phyloP scores from a whole-genome alignment of 352 stramenopile genomes.

The Phytophthora multivora region DNA sequence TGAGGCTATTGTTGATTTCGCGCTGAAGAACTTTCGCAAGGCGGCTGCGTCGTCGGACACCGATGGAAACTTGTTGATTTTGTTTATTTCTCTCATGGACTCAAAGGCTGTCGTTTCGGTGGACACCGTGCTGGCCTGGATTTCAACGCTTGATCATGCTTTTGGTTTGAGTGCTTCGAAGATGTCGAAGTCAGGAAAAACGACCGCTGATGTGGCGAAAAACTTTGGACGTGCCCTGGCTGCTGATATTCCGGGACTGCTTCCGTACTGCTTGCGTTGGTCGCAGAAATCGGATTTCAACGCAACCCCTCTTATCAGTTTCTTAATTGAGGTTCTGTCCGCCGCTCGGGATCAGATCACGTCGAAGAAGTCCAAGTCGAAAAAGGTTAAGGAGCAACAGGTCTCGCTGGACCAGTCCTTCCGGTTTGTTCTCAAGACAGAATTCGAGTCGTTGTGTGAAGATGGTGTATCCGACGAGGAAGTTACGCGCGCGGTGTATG shows the following conservation, averaged over 20 bases:
- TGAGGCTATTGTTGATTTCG: conserved; percentile 54
- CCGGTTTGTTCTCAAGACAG: conserved; percentile 65
- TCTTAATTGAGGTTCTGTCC: conserved; percentile 66
- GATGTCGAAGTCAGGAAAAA: conserved; percentile 19
- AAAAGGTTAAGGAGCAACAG: conserved; percentile 47
- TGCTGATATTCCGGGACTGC: conserved; percentile 37
- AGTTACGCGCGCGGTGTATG: conserved; percentile 27
- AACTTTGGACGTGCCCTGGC: conserved; percentile 53
- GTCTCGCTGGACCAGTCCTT: conserved; percentile 53
- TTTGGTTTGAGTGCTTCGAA: conserved; percentile 39
- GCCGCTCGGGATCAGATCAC: conserved; percentile 40
- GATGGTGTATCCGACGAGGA: conserved; percentile 21
- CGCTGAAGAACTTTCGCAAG: conserved; percentile 55
- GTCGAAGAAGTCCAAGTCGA: conserved; percentile 42
- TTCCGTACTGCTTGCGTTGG: conserved; percentile 73
- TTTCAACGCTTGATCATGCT: conserved; percentile 59
- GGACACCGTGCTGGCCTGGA: conserved; percentile 46
- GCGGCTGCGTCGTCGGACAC: conserved; percentile 23
- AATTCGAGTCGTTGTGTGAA: conserved; percentile 61
- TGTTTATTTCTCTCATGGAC: conserved; percentile 60
- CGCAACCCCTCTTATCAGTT: conserved; percentile 44
- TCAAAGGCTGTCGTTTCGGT: conserved; percentile 34
- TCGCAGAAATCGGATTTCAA: conserved; percentile 57
- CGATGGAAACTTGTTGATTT: conserved; percentile 64
- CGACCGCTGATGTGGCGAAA: conserved; percentile 32